Percentiles rank a stretch among this genome's conserved stretches.
These are phyloP conservation scores for Phytophthora syringae DNA, from an alignment of 352 stramenopile genomes.

Conservation along the genomic window DNA sequence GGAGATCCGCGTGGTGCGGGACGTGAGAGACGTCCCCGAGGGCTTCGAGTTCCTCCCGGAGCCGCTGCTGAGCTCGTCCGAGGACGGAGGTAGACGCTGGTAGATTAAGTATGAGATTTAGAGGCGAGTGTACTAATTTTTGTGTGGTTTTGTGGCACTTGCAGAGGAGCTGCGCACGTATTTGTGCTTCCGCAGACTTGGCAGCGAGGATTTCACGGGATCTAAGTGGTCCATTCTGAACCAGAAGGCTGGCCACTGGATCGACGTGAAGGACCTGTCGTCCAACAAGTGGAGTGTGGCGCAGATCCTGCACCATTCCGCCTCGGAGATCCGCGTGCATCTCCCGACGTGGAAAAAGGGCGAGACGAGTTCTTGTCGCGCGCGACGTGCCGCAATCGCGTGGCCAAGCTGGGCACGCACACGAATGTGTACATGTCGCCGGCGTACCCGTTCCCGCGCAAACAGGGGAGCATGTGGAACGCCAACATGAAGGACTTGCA, in stretches of 20 bases:
- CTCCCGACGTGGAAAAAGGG: conserved; percentile 73
- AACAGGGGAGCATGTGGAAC: conserved; percentile 76
- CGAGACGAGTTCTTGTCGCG: conserved; percentile 78
- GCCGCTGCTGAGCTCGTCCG: conserved; percentile 46
- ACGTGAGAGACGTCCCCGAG: conserved; percentile 71
- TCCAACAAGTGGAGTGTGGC: conserved; percentile 80
- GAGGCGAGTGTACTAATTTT: conserved; percentile 11
- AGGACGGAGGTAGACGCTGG: conserved; percentile 49
- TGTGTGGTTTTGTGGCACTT: conserved; percentile 12
- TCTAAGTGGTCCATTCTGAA: conserved; percentile 79
- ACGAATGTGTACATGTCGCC: conserved; percentile 83
- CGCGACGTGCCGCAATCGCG: conserved; percentile 61
- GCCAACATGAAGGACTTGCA: conserved; percentile 71
- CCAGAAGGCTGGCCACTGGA: conserved; percentile 77
- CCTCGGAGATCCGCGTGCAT: conserved; percentile 73
- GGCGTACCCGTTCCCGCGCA: conserved; percentile 78
- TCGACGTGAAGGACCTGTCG: conserved; percentile 82
- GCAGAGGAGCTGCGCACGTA: conserved; percentile 67
- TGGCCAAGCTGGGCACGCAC: conserved; percentile 74
- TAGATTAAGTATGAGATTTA: conserved; percentile 2
- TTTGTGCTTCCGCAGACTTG: conserved; percentile 74
- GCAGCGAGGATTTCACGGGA: conserved; percentile 62
- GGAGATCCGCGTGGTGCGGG: conserved; percentile 78
- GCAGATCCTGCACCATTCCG: conserved; percentile 73
- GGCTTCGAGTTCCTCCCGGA: conserved; percentile 63